Base-by-base conservation (phyloP, 1,139 yeast genomes). In the Hyphopichia burtonii region DNA sequence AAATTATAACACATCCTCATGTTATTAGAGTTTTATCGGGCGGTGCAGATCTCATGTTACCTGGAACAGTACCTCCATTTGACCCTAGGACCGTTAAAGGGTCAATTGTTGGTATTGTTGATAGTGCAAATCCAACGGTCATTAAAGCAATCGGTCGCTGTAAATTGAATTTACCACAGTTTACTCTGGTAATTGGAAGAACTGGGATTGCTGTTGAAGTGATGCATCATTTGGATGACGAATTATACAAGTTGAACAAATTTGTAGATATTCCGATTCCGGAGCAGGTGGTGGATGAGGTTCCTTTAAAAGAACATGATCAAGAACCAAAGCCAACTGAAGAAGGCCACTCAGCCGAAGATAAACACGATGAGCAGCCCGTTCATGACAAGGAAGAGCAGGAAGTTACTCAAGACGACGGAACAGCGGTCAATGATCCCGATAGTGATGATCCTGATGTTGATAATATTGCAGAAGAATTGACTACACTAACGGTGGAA, bases 41-140 rank as follows among this genome's bases (percentile, higher is more conserved):
- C 46, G 97, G 97, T 8, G 97, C 98, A 0, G 85, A 91, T 58
- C 70, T 93, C 53, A 91, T 93, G 97, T 71, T 87, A 30, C 94
- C 96, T 0, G 99, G 99, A 0, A 81, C 93, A 2, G 70, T 86
- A 6, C 86, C 89, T 0, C 96, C 96, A 0, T 83, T 86, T 54
- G 89, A 85, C 38, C 39, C 51, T 0, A 45, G 71, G 34, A 56
- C 79, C 4, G 55, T 52, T 2, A 64, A 63, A 40, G 91, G 84
- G 1, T 54, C 74, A 0, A 59, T 84, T n/a, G 96, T 88, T 15
- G 96, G 87, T 0, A 73, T 93, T 30, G 87, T 83, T 0, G 78
- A 80, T 46, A 68, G 71, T 31, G 68, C 74, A n/a, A 56, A 70
- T 19, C 95, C 96, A 0, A 61, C 74, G 2, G 83, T 85, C 12